Percentiles rank a stretch among this genome's conserved stretches.
phyloP scores from a whole-genome alignment of 1,139 yeast species.

The Sugiyamaella xylanicola region DNA sequence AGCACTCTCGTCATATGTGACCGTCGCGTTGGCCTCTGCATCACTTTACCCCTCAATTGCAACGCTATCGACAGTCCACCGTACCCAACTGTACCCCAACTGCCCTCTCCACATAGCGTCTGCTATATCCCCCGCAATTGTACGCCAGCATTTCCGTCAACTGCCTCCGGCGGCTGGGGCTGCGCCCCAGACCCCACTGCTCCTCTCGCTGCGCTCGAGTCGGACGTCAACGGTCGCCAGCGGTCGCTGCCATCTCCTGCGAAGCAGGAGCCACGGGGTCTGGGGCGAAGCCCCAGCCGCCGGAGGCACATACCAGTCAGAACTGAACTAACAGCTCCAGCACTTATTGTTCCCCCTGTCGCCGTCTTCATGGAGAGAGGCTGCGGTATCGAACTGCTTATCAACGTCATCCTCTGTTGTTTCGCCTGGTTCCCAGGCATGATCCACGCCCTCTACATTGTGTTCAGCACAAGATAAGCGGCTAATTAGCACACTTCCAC shows the following conservation, averaged over 20 bases:
- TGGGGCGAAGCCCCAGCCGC: no score
- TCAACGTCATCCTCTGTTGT: conserved; percentile 61
- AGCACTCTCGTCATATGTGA: no score
- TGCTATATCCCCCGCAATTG: no score
- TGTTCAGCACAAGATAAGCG: conserved; percentile 12
- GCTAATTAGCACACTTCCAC: neutral
- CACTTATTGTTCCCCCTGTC: conserved; percentile 69
- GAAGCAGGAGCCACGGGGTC: no score
- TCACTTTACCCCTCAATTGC: no score
- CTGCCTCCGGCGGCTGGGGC: neutral
- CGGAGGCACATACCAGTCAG: no score
- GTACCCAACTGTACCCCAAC: no score
- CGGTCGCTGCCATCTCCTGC: no score
- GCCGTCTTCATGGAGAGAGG: conserved; percentile 77
- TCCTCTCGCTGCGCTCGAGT: neutral
- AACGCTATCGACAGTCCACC: no score
- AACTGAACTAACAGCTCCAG: conserved; percentile 42
- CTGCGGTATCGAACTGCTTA: conserved; percentile 55
- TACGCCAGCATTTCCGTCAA: no score
- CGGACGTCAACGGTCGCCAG: neutral
- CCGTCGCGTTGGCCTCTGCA: no score
- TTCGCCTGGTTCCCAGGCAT: conserved; percentile 59
- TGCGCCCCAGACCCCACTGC: neutral
- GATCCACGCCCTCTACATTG: conserved; percentile 17
- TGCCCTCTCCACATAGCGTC: no score